Base-by-base conservation (phyloP, 2,329 filamentous ascomycete genomes). In the Nectriaceae sp. region DNA sequence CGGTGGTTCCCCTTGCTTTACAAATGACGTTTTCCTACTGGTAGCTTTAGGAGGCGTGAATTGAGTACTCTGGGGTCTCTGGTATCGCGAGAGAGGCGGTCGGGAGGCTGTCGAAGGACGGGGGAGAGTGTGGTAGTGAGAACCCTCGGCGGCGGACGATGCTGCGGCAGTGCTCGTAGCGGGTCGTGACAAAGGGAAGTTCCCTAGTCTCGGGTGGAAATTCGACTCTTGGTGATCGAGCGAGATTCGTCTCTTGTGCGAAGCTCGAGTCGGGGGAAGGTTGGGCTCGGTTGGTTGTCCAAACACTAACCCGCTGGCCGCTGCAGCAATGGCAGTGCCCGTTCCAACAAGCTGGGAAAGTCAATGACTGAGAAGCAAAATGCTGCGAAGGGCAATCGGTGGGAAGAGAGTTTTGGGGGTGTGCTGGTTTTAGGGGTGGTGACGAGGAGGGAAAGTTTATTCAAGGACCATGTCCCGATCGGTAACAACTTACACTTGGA, bases 251-350 rank as follows among this genome's bases (percentile, higher is more conserved):
- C 59, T 62, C 46, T 54, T 60, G 52, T 62, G 65, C 40, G 57
- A 60, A 50, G 50, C 47, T 52, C 53, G 58, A 55, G 58, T 62
- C 53, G 55, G 57, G 47, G 60, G 50, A 47, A 64, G 56, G 38
- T 64, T 66, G 52, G 70, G 61, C 57, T 80, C 76, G 57, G 69
- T 63, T 38, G 76, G 70, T 65, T 83, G 78, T 57, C 78, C 80
- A 66, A 84, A 83, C 56, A 79, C 78, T 53, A 84, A 70, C 59
- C 81, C 80, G 59, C 74, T 76, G 66, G 79, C 75, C 59, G 80
- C 80, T 62, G 80, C 79, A 69, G 80, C 81, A 65, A 83, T 77
- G 56, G 79, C 80, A 69, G 80, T 80, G 67, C 81, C 79, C 59
- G 80, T 78, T 68, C 80, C 81, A 69, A 83, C 77, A 61, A 84